Percentiles rank a stretch among this genome's conserved stretches.
Conservation (phyloP, 169 alveolate species). For the Cytauxzoon felis region DNA sequence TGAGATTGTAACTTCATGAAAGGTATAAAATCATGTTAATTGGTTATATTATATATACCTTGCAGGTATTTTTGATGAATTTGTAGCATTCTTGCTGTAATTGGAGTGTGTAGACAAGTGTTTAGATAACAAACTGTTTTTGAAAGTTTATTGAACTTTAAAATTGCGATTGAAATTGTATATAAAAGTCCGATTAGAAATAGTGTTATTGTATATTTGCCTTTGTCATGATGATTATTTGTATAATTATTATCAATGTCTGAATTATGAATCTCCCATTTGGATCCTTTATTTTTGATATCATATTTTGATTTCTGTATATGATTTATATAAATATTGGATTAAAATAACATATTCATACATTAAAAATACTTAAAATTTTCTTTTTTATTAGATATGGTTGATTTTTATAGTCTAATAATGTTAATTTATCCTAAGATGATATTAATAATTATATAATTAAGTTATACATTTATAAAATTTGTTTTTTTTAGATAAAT, state of each 20-base stretch:
- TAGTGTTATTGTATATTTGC: background rate
- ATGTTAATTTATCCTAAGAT: background rate
- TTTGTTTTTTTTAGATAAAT: conserved; percentile 5
- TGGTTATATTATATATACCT: too few species aligned
- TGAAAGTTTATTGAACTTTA: background rate
- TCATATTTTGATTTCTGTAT: background rate
- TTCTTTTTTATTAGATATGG: conserved; percentile 24
- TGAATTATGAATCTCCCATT: too few species aligned
- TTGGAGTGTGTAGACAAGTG: background rate
- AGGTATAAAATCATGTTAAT: too few species aligned
- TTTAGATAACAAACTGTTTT: background rate
- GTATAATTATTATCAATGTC: too few species aligned
- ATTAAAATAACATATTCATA: background rate
- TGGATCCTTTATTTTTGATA: background rate
- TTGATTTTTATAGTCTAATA: conserved; percentile 1
- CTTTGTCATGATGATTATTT: too few species aligned
- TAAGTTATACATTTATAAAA: background rate
- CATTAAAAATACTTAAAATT: background rate
- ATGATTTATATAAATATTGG: background rate
- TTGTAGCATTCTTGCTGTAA: background rate
- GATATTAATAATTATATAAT: background rate
- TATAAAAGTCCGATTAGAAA: conserved; percentile 8
- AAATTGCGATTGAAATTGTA: conserved; percentile 3
- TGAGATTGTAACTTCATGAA: too few species aligned
- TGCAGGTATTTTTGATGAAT: conserved; percentile 12